These are phyloP conservation scores for Papiliotrema nemorosa DNA, from an alignment of 1,284 basidiomycete species.

Conservation along the genomic window DNA sequence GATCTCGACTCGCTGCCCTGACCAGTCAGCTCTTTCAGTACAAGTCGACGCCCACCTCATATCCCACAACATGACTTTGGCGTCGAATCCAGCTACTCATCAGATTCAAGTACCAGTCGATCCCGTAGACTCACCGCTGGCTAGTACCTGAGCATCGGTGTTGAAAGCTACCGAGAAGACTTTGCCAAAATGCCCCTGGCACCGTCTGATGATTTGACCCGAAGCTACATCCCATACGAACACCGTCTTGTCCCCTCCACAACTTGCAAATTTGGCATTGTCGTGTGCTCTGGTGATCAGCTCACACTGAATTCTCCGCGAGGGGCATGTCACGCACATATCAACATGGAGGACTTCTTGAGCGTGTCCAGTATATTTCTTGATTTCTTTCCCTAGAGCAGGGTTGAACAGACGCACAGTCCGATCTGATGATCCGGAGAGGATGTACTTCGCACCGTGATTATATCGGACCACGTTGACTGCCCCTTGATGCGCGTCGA, in stretches of 20 bases:
- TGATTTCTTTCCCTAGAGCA: conserved; percentile 75
- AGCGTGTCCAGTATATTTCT: conserved; percentile 82
- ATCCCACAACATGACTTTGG: conserved; percentile 85
- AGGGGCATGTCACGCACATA: conserved; percentile 58
- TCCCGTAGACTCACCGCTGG: conserved; percentile 63
- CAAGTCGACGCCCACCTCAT: conserved; percentile 63
- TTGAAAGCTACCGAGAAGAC: conserved; percentile 83
- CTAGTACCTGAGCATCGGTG: conserved; percentile 74
- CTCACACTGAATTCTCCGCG: background rate
- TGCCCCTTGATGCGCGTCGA: conserved; percentile 64
- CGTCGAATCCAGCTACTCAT: conserved; percentile 57
- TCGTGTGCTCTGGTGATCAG: conserved; percentile 66
- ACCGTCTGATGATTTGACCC: conserved; percentile 72
- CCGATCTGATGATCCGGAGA: conserved; percentile 88
- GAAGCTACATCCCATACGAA: conserved; percentile 94
- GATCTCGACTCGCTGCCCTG: conserved; percentile 73
- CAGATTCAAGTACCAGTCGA: background rate
- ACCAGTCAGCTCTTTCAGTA: background rate
- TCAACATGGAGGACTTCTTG: conserved; percentile 89
- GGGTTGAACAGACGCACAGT: conserved; percentile 90
- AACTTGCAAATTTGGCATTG: conserved; percentile 89
- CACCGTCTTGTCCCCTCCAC: conserved; percentile 86
- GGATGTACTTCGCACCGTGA: conserved; percentile 78
- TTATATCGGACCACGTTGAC: conserved; percentile 82
- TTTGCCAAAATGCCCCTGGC: conserved; percentile 84